Base-by-base conservation (phyloP, 2,329 filamentous ascomycete species). In the Alternaria alternata region DNA sequence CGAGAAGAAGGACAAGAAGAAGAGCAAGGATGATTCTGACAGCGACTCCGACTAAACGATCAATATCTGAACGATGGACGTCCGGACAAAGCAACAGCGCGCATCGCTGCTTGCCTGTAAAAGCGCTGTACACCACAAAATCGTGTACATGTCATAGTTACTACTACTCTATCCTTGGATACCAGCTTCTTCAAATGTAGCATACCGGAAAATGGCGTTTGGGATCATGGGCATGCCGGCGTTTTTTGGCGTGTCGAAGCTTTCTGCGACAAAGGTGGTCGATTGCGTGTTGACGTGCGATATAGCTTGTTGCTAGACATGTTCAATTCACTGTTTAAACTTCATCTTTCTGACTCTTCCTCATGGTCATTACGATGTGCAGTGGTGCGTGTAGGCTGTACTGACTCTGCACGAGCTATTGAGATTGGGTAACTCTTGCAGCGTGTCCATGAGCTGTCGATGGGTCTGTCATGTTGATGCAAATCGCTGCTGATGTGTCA, bases 121-220 rank as follows among this genome's bases (percentile, higher is more conserved):
- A 55, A 56, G 60, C 57, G 59, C 54, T 62, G 63, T 61, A 62
- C 64, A 63, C 58, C n/a, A 60, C 51, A 48, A 59, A 36, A 59
- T 36, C 51, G 58, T 66, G 67, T 68, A 66, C 67, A 67, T 67
- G 54, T 70, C 64, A 64, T 64, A 66, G 53, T 63, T 67, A 59
- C 63, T 66, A 59, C 57, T 62, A 52, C 64, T 62, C 61, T 65
- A 60, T 66, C 60, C 56, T 67, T 71, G 69, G 65, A 70, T 69
- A 69, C 61, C 67, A 72, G 65, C 66, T 71, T 57, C 69, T 67
- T 66, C 61, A 66, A 9, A 53, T 75, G 73, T 76, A 76, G 72
- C 72, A 77, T 76, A 74, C 64, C 46, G 71, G 67, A 73, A 69
- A 69, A 74, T 63, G 66, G 72, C 73, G 68, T 72, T 68, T 69